Base-by-base conservation (phyloP, 129 eudicot species). In the Pseudognaphalium luteoalbum region DNA sequence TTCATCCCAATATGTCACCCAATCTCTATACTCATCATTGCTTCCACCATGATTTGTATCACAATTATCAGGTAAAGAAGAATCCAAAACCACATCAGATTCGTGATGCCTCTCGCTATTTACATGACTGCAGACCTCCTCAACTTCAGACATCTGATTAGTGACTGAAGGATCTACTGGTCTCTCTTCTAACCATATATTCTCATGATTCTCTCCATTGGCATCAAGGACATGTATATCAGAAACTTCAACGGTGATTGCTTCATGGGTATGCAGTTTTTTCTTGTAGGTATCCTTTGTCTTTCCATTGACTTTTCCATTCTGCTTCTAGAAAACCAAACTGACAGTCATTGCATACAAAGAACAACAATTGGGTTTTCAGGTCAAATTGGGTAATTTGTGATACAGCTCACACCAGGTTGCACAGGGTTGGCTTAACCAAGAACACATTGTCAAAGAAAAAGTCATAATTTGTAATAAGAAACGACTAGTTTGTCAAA, bases 1-100 rank as follows among this genome's bases (percentile, higher is more conserved):
- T 54, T 88, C 76, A 76, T 94, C 97, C 96, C 96, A 94, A 79
- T 65, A 82, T 3, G 81, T 79, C 25, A 68, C 73, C 98, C 98
- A 94, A 50, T 87, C 97, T 42, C 81, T 91, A 76, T 42, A 83
- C 51, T 21, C 77, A 81, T 64, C 79, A 79, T 47, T 50, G 50
- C 39, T 59, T 56, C 66, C 58, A 21, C 34, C 37, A 56, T 72
- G 79, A 72, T 65, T 39, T 7, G 30, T 72, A 54, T 79, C 80
- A 71, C 35, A 54, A 65, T 70, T 51, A 34, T 74, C 85, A 63
- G 86, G n/a, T 15, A 19, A 70, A 7, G 61, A 52, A 66, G 85
- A 81, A 76, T 41, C 28, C 28, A 33, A 50, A 51, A 29, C 74
- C 33, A 57, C 64, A 21, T 70, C 56, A 41, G 77, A 32, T 33